Conservation (phyloP, 1,139 yeast species). For the Debaryomyces singareniensis region DNA sequence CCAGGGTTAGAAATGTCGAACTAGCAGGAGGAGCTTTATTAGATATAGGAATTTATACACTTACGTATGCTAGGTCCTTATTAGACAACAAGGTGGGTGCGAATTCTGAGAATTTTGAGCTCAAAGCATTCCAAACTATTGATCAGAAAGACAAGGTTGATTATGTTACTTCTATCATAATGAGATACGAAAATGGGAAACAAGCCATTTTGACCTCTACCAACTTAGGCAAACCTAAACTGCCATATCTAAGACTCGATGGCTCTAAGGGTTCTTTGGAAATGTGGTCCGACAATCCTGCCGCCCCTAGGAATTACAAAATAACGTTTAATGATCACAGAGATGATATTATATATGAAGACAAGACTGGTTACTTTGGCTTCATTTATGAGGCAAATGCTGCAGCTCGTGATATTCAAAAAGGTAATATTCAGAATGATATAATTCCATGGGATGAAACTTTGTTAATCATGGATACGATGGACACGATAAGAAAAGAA, state of each 20-base stretch:
- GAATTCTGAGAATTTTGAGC: conserved; percentile 20
- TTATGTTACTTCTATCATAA: conserved; percentile 26
- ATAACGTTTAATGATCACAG: conserved; percentile 19
- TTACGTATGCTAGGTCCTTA: conserved; percentile 42
- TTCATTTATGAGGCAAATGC: conserved; percentile 51
- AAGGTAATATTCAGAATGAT: conserved; percentile 26
- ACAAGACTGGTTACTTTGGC: conserved; percentile 30
- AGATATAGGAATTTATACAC: conserved; percentile 54
- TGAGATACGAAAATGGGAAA: conserved; percentile 27
- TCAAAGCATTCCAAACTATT: conserved; percentile 26
- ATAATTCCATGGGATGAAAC: conserved; percentile 40
- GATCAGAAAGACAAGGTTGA: conserved; percentile 29
- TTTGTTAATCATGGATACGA: conserved; percentile 32
- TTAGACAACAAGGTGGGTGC: conserved; percentile 27
- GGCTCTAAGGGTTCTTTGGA: conserved; percentile 34
- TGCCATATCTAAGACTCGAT: conserved; percentile 29
- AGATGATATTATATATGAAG: conserved; percentile 18
- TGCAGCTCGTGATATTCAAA: conserved; percentile 34
- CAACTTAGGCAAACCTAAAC: conserved; percentile 20
- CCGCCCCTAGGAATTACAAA: conserved; percentile 22
- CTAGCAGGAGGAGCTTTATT: conserved; percentile 59
- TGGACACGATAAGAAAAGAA: conserved; percentile 40
- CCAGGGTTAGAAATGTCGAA: conserved; percentile 33
- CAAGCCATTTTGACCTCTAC: conserved; percentile 33
- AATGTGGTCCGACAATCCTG: conserved; percentile 31